Percentiles rank a stretch among this genome's conserved stretches.
Evolutionary conservation across 1,284 basidiomycete genomes (phyloP).

Genomic region (Boletus smithii): DNA sequence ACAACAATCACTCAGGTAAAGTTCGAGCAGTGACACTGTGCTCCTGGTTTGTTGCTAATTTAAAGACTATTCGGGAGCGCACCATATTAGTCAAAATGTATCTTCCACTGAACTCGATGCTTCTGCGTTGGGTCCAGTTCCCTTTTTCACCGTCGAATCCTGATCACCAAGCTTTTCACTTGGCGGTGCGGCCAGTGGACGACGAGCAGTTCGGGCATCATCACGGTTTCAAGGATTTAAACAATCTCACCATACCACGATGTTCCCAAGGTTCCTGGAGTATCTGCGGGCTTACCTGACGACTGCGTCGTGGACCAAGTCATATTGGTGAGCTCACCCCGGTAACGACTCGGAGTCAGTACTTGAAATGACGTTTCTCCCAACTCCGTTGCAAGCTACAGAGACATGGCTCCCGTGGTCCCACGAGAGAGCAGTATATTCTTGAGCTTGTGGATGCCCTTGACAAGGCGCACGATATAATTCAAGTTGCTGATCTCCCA

Average conservation of each 20-base stretch:
- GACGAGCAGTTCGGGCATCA: neutral
- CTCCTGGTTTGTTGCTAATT: no score
- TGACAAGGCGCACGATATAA: slow-evolving; percentile 25
- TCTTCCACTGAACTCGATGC: slow-evolving; percentile 7
- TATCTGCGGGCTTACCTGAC: slow-evolving; percentile 36
- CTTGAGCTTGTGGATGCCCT: slow-evolving; percentile 37
- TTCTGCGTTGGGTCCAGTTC: slow-evolving; percentile 18
- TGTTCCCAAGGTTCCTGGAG: slow-evolving; percentile 33
- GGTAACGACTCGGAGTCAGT: neutral
- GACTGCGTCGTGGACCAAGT: slow-evolving; percentile 46
- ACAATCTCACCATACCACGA: slow-evolving; percentile 39
- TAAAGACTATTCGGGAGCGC: no score
- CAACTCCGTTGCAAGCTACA: slow-evolving; percentile 10
- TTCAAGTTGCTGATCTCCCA: slow-evolving; percentile 35
- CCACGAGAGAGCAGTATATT: slow-evolving; percentile 25
- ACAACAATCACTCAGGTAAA: no score
- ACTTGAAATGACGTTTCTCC: neutral
- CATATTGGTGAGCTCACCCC: slow-evolving; percentile 28
- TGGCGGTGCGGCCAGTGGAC: no score
- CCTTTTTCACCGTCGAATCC: neutral
- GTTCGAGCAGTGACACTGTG: no score
- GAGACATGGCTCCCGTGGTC: slow-evolving; percentile 32
- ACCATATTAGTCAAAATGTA: slow-evolving; percentile 8
- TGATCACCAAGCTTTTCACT: no score
- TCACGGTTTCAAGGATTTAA: neutral